Evolutionary conservation across 805 yeast genomes (phyloP), one percentile per base, ranked within the genome.

Genomic region (Teunomyces cretensis): DNA sequence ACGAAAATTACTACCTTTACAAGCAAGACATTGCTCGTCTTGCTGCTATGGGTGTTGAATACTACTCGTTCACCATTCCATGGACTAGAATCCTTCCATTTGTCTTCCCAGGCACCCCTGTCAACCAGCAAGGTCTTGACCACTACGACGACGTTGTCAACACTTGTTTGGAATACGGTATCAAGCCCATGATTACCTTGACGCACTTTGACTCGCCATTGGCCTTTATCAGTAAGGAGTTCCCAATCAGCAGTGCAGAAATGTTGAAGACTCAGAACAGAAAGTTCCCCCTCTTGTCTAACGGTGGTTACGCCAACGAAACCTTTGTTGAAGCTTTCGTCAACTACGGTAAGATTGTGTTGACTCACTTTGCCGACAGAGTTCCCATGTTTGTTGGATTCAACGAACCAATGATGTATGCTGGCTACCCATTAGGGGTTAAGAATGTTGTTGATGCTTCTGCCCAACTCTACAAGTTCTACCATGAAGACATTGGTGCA

Each of bases 31-130:
- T 58, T 37, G 57, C 56, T 15, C 51, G 69, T 19, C 40, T 65
- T 42, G 65, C 63, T 30, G 62, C 65, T 17, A 54, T 64, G 36
- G 72, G 69, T 6, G 61, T 57, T 27, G 60, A 60, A 27, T 38
- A 52, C 40, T 67, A 67, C 49, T 63, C 69, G 6, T 52, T 67
- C 50, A 46, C 65, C 7, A 59, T 67, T 39, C 63, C 70, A 5
- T 67, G 70, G 70, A 51, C 67, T 11, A 53, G 72, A 46, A 62
- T 67, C 14, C 49, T 64, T 30, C 72, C 70, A 4, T 58, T 59
- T 40, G 64, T 54, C 22, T 32, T 55, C 9, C 59, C 58, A 4
- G 67, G 67, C 9, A 46, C 63, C 15, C 63, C 62, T 41, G 62
- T 62, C 33, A 64, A 65, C 49, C 17, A 35, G 22, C 22, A 17